These are phyloP conservation scores for Macrocybe sp. DNA, from an alignment of 1,284 basidiomycete species.

Conservation along the genomic window DNA sequence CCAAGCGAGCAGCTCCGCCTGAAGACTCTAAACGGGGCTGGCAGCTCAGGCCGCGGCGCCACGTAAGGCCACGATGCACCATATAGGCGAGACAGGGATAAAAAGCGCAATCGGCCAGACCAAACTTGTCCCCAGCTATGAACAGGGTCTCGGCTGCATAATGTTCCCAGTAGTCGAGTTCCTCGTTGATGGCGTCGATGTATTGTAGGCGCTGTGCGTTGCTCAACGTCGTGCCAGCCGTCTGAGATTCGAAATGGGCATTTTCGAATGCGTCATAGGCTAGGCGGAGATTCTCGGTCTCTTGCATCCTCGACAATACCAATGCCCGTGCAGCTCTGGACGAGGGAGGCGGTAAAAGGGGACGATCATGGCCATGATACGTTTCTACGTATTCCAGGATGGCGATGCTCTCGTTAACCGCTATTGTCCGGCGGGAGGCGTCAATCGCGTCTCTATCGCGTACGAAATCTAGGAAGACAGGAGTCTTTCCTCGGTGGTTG, in stretches of 20 bases:
- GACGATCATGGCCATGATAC: constrained; percentile 12
- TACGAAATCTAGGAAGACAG: constrained; percentile 15
- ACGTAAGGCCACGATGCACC: constrained; percentile 20
- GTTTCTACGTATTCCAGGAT: constrained; percentile 22
- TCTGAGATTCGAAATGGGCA: constrained; percentile 15
- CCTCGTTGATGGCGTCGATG: constrained; percentile 11
- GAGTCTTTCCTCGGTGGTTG: constrained; percentile 22
- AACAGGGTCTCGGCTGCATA: constrained; percentile 15
- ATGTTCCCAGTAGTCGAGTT: constrained; percentile 20
- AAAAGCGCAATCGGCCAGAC: constrained; percentile 19
- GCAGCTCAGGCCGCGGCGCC: constrained; percentile 1
- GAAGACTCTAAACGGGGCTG: no score
- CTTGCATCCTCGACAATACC: constrained; percentile 16
- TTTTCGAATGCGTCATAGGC: constrained; percentile 20
- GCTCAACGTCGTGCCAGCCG: constrained; percentile 7
- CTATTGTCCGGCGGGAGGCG: constrained; percentile 1
- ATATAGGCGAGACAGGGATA: constrained; percentile 20
- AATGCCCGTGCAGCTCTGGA: constrained; percentile 11
- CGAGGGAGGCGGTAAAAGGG: constrained; percentile 16
- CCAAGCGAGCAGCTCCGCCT: no score
- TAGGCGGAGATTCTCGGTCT: constrained; percentile 20
- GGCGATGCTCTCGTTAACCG: constrained; percentile 21
- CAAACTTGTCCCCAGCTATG: constrained; percentile 18
- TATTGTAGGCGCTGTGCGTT: constrained; percentile 9
- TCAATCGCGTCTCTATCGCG: background rate